Percentiles rank a stretch among this genome's conserved stretches.
phyloP scores from a whole-genome alignment of 1,284 basidiomycete species.

The Fomitopsis pinicola region DNA sequence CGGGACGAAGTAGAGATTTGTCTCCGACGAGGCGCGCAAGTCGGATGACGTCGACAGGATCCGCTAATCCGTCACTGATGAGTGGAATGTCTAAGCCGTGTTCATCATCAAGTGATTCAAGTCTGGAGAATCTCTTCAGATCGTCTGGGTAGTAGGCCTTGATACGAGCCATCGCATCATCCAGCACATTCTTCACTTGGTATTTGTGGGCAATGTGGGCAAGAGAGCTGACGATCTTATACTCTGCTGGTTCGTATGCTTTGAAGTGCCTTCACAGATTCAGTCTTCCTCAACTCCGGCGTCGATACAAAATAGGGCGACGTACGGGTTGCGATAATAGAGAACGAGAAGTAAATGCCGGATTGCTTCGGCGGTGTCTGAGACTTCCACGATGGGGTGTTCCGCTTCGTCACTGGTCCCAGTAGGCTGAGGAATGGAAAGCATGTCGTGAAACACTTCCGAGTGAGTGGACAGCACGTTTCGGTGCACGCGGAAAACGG shows the following conservation, averaged over 20 bases:
- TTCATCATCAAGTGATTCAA: no score
- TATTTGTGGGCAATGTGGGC: slow-evolving; percentile 21
- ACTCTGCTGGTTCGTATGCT: slow-evolving; percentile 12
- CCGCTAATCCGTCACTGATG: no score
- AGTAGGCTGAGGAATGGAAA: slow-evolving; percentile 17
- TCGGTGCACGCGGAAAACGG: slow-evolving; percentile 21
- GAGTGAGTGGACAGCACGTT: slow-evolving; percentile 21
- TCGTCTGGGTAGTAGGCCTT: slow-evolving; percentile 16
- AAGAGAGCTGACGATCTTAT: slow-evolving; percentile 16
- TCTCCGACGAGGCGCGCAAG: no score
- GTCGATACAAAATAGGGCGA: neutral
- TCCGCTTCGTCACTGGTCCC: slow-evolving; percentile 15
- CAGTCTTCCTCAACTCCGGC: neutral
- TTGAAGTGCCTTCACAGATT: neutral
- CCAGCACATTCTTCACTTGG: slow-evolving; percentile 15
- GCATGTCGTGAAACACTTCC: slow-evolving; percentile 22
- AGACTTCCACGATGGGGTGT: slow-evolving; percentile 18
- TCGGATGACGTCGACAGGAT: no score
- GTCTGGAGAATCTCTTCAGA: no score
- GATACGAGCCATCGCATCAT: slow-evolving; percentile 15
- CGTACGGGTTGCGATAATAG: slow-evolving; percentile 16
- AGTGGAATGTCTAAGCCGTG: no score
- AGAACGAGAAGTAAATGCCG: slow-evolving; percentile 14
- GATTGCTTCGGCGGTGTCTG: slow-evolving; percentile 16
- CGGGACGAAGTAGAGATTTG: no score